These are phyloP conservation scores for Microstegium vimineum DNA, from an alignment of 176 grass and related monocot species.

Conservation along the genomic window DNA sequence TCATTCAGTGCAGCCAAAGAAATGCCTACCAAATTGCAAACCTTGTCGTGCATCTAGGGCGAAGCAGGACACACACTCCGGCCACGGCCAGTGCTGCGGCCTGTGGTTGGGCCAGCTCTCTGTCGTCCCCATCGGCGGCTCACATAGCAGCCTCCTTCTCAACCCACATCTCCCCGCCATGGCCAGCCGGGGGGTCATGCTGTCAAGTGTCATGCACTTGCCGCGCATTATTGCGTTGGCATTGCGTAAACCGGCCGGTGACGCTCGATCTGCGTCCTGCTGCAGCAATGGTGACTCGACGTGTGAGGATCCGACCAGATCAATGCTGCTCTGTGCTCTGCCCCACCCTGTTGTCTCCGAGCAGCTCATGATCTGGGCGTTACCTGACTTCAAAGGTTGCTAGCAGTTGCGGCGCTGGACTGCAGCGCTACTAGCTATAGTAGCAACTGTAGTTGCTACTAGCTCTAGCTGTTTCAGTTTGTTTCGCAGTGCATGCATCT, in stretches of 20 bases:
- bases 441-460: not conserved
- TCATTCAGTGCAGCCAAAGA: not conserved
- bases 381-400: not conserved
- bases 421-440: too few relatives aligned
- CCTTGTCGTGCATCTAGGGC: not conserved
- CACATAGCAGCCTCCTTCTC: not conserved
- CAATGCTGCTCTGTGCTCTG: not conserved
- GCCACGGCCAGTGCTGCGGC: not conserved
- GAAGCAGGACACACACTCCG: not conserved
- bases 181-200: slow-evolving; percentile 16
- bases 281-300: not conserved
- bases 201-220: too few relatives aligned
- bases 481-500: slow-evolving; percentile 15
- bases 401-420: not conserved
- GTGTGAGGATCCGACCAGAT: slow-evolving; percentile 37
- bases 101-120: not conserved
- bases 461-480: not conserved
- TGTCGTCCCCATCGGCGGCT: slow-evolving; percentile 15
- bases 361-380: slow-evolving; percentile 19
- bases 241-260: too few relatives aligned
- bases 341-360: not conserved
- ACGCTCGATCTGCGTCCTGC: too few relatives aligned
- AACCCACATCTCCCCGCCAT: slow-evolving; percentile 11
- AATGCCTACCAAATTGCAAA: not conserved
- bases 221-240: slow-evolving; percentile 7